Evolutionary conservation across 371 early-diverging fungal species (phyloP).

Genomic region (Nematocida sp.): DNA sequence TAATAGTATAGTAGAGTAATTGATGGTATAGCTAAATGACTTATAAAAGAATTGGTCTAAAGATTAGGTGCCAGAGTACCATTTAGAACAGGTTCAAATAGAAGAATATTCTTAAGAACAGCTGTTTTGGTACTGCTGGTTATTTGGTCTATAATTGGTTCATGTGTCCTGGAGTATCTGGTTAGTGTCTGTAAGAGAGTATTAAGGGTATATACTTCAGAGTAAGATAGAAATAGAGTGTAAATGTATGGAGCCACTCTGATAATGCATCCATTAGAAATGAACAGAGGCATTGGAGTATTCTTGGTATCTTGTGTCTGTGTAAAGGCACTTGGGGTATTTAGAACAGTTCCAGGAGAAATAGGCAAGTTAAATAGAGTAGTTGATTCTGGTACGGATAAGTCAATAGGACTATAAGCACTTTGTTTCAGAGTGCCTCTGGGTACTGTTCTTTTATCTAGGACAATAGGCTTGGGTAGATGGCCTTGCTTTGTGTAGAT

Average conservation of each 20-base stretch:
- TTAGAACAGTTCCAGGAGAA: too few relatives aligned
- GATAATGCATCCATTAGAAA: conserved; percentile 2
- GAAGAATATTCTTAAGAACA: conserved; percentile 26
- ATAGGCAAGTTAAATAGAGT: conserved; percentile 23
- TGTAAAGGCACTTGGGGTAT: too few relatives aligned
- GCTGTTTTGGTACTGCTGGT: not conserved
- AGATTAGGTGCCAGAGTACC: too few relatives aligned
- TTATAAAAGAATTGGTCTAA: too few relatives aligned
- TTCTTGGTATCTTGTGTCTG: not conserved
- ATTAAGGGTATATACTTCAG: conserved; percentile 23
- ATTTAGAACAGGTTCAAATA: not conserved
- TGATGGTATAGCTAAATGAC: too few relatives aligned
- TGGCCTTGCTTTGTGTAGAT: not conserved
- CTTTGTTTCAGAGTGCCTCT: conserved; percentile 36
- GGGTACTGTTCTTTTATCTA: conserved; percentile 10
- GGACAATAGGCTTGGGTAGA: not conserved
- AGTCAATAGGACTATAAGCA: not conserved
- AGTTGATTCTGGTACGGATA: conserved; percentile 15
- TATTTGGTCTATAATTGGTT: not conserved
- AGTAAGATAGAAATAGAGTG: not conserved
- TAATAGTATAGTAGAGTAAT: too few relatives aligned
- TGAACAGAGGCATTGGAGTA: conserved; percentile 19
- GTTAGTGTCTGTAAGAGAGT: not conserved
- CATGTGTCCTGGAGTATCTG: not conserved
- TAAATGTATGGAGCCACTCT: conserved; percentile 36